Evolutionary conservation across 1,139 yeast genomes (phyloP).

Genomic region (Zygosaccharomyces sapae): DNA sequence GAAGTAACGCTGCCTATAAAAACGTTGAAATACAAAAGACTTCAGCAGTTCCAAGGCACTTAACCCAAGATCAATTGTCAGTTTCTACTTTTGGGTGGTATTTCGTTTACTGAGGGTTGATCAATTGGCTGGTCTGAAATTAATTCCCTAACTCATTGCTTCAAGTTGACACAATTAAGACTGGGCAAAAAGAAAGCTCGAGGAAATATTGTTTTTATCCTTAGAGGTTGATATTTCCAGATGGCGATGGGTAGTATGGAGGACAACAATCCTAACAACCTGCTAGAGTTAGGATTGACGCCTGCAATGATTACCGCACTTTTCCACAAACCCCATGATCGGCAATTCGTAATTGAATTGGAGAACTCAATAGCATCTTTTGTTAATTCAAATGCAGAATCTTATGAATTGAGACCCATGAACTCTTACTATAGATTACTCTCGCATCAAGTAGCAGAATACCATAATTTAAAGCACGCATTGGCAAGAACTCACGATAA

Average conservation of each 20-base stretch:
- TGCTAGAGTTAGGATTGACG: slow-evolving; percentile 22
- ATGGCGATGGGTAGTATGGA: not conserved
- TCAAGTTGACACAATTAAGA: not conserved
- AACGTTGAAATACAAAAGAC: not conserved
- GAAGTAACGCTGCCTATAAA: too few relatives aligned
- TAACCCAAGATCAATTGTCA: not conserved
- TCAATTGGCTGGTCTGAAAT: not conserved
- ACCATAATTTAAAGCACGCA: slow-evolving; percentile 55
- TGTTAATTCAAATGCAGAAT: slow-evolving; percentile 38
- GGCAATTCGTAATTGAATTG: slow-evolving; percentile 49
- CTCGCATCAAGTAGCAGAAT: slow-evolving; percentile 66
- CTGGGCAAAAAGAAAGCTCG: too few relatives aligned
- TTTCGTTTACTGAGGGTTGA: not conserved
- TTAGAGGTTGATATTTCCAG: not conserved
- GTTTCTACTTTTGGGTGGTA: not conserved
- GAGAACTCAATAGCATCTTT: slow-evolving; percentile 46
- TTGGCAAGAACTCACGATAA: slow-evolving; percentile 44
- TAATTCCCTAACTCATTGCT: not conserved
- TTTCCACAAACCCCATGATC: slow-evolving; percentile 44
- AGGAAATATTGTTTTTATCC: not conserved
- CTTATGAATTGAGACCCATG: slow-evolving; percentile 48
- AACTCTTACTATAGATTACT: slow-evolving; percentile 65
- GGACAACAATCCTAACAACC: slow-evolving; percentile 2
- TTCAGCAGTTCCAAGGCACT: not conserved
- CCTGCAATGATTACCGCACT: slow-evolving; percentile 42